phyloP scores from a whole-genome alignment of 2,329 filamentous ascomycete genomes.

The Fusarium xylarioides region DNA sequence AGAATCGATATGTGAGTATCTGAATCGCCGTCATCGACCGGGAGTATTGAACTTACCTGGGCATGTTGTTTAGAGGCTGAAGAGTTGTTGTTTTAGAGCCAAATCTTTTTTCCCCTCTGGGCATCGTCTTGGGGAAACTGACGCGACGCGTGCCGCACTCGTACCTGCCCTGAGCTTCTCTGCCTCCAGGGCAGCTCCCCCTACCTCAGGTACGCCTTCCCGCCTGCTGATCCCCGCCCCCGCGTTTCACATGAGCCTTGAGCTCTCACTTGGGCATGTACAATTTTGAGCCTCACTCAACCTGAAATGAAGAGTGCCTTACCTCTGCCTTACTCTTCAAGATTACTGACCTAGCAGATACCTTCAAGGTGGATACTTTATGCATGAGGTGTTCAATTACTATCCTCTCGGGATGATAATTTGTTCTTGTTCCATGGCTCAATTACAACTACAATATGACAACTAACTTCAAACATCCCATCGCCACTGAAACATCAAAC shows the following conservation, averaged over 20 bases:
- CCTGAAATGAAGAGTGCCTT: not conserved
- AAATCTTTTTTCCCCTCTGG: conserved; percentile 11
- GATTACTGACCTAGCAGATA: not conserved
- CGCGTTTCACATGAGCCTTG: conserved; percentile 22
- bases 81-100: conserved; percentile 27
- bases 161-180: conserved; percentile 8
- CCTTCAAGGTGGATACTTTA: not conserved
- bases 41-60: conserved; percentile 28
- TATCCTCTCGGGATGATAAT: not conserved
- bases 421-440: not conserved
- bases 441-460: not conserved
- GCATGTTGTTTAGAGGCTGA: conserved; percentile 34
- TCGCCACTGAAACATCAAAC: conserved; percentile 3
- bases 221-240: conserved; percentile 26
- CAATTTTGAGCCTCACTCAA: conserved; percentile 2
- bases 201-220: not conserved
- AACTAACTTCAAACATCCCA: not conserved
- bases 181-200: not conserved
- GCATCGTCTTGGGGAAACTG: conserved; percentile 18
- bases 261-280: not conserved
- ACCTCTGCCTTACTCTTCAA: not conserved
- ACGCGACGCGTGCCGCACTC: conserved; percentile 36
- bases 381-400: not conserved
- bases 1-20: not conserved
- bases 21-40: not conserved